Evolutionary conservation across 345 rosid species (phyloP).

Genomic region (Arabidopsis suecica): DNA sequence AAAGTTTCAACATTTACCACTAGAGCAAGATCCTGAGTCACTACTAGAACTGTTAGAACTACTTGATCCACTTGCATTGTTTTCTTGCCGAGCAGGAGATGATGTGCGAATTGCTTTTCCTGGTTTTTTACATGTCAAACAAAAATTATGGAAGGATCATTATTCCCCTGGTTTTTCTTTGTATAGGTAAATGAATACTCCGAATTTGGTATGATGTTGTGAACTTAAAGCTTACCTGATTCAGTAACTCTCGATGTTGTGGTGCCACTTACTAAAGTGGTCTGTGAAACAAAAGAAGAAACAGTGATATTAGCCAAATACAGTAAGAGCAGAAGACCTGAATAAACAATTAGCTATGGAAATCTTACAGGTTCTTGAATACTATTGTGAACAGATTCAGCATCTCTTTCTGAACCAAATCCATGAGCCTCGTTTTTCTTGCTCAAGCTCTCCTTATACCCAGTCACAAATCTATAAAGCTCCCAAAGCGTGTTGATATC

Average conservation of each 20-base stretch:
- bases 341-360: constrained; percentile 19
- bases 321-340: constrained; percentile 29
- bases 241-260: constrained; percentile 39
- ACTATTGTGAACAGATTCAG: constrained; percentile 48
- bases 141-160: constrained; percentile 8
- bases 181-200: constrained; percentile 5
- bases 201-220: constrained; percentile 8
- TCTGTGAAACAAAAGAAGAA: constrained; percentile 38
- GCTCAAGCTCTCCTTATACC: constrained; percentile 57
- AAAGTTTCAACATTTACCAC: constrained; percentile 42
- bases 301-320: constrained; percentile 10
- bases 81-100: constrained; percentile 36
- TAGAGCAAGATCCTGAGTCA: constrained; percentile 47
- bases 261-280: constrained; percentile 29
- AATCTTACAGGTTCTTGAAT: constrained; percentile 43
- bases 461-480: constrained; percentile 67
- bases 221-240: constrained; percentile 38
- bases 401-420: constrained; percentile 48
- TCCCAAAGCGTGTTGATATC: constrained; percentile 91
- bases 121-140: constrained; percentile 17
- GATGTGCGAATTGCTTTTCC: constrained; percentile 37
- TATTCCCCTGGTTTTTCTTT: background rate
- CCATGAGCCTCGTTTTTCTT: constrained; percentile 58
- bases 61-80: constrained; percentile 49
- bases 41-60: constrained; percentile 51